phyloP scores from a whole-genome alignment of 2,329 filamentous ascomycete species.

The Geosmithia flava region DNA sequence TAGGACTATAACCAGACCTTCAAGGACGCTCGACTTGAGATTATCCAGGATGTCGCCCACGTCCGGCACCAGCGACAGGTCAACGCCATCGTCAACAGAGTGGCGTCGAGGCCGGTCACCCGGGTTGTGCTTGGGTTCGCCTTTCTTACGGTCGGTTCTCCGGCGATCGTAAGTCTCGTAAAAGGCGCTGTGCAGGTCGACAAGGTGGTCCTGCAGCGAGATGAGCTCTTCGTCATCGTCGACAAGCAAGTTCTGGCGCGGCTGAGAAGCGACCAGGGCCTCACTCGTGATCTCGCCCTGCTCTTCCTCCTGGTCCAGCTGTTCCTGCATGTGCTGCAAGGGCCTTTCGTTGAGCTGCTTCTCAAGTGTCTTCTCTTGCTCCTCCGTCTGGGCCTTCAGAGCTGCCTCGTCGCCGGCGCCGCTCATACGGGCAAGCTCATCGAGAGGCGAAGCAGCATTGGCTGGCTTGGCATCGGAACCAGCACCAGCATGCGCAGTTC shows the following conservation, averaged over 20 bases:
- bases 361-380: conserved; percentile 78
- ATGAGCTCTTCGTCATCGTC: conserved; percentile 80
- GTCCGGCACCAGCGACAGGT: conserved; percentile 57
- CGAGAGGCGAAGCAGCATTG: conserved; percentile 38
- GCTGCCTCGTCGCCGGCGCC: conserved; percentile 54
- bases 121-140: conserved; percentile 19
- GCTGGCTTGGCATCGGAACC: conserved; percentile 5
- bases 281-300: conserved; percentile 7
- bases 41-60: conserved; percentile 72
- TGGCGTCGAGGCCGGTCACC: conserved; percentile 15
- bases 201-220: conserved; percentile 64
- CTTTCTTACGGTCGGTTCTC: conserved; percentile 19
- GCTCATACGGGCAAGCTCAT: conserved; percentile 66
- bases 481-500: background rate
- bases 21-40: conserved; percentile 67
- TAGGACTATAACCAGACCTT: conserved; percentile 68
- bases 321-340: conserved; percentile 81
- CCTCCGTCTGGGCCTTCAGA: conserved; percentile 64
- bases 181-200: conserved; percentile 64
- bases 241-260: conserved; percentile 64
- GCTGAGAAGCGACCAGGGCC: conserved; percentile 9
- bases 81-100: conserved; percentile 26
- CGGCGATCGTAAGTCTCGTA: conserved; percentile 69
- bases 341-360: conserved; percentile 84
- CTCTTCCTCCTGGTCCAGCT: conserved; percentile 68